Conservation (phyloP, 148 eudicot species). For the Linanthus parryae region DNA sequence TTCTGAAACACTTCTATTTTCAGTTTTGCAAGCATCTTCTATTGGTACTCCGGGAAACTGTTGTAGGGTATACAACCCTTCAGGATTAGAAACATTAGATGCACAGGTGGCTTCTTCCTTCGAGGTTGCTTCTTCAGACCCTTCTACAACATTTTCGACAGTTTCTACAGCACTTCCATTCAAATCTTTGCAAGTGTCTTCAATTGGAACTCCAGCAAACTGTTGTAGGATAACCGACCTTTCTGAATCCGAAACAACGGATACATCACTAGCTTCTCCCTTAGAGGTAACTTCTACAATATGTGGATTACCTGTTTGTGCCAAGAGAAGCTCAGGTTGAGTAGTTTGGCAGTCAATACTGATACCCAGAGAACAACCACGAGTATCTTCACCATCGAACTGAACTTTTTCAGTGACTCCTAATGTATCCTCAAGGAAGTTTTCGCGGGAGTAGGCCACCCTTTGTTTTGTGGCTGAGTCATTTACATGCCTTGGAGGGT, state of each 20-base stretch:
- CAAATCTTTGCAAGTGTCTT: constrained; percentile 2
- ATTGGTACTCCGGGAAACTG: not conserved
- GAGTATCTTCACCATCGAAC: constrained; percentile 12
- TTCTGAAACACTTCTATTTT: too few species aligned
- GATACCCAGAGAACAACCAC: constrained; percentile 1
- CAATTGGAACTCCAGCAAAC: constrained; percentile 6
- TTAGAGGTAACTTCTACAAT: constrained; percentile 11
- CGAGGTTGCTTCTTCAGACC: constrained; percentile 9
- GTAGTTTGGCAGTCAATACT: constrained; percentile 10
- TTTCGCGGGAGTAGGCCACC: not conserved
- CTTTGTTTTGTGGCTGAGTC: constrained; percentile 1
- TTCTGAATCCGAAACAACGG: constrained; percentile 6
- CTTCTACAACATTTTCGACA: constrained; percentile 15
- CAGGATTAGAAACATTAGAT: not conserved
- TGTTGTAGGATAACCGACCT: constrained; percentile 13
- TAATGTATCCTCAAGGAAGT: constrained; percentile 12
- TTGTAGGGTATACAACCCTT: not conserved
- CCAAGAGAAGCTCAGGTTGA: constrained; percentile 10
- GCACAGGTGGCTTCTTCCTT: not conserved
- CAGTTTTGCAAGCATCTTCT: too few species aligned
- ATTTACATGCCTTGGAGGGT: too few species aligned
- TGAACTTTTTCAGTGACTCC: constrained; percentile 19
- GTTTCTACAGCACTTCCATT: constrained; percentile 16
- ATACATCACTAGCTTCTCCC: constrained; percentile 16
- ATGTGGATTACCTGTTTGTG: constrained; percentile 11